These are phyloP conservation scores for Kluyveromyces dobzhanskii DNA, from an alignment of 805 yeast genomes.

Conservation along the genomic window DNA sequence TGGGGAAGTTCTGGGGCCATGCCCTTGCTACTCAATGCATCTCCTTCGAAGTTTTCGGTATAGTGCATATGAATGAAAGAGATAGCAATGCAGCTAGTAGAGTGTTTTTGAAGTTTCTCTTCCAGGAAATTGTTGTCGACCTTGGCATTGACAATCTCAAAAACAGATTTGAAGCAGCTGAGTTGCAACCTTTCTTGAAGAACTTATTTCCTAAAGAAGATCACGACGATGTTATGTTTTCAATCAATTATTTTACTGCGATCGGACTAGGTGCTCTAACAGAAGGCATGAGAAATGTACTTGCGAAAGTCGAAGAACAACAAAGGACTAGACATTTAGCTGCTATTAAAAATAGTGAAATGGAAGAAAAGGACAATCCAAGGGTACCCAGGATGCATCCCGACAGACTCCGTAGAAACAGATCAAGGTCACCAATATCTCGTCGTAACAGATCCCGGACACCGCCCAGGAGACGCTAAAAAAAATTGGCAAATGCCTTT, in stretches of 20 bases:
- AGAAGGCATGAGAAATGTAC: constrained; percentile 62
- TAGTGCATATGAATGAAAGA: constrained; percentile 53
- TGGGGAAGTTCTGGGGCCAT: constrained; percentile 84
- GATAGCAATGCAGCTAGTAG: constrained; percentile 75
- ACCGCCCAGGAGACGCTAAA: constrained; percentile 14
- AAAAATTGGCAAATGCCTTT: background rate
- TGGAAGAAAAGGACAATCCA: constrained; percentile 8
- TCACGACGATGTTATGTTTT: constrained; percentile 54
- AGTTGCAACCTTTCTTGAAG: constrained; percentile 37
- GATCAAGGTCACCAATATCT: constrained; percentile 10
- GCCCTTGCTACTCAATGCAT: constrained; percentile 62
- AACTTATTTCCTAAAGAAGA: constrained; percentile 60
- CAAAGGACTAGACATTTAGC: constrained; percentile 9
- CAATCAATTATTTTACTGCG: constrained; percentile 89
- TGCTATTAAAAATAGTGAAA: background rate
- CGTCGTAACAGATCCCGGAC: constrained; percentile 17
- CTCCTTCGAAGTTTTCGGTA: constrained; percentile 51
- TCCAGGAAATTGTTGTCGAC: constrained; percentile 72
- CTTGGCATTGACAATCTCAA: constrained; percentile 50
- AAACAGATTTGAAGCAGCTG: constrained; percentile 43
- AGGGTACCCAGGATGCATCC: constrained; percentile 4
- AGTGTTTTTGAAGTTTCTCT: constrained; percentile 70
- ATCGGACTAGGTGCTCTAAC: constrained; percentile 82
- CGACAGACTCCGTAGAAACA: constrained; percentile 4
- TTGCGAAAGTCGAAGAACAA: constrained; percentile 30